A percentile compares a stretch with the other conserved stretches of the same genome.
Conservation (phyloP, 1,139 yeast genomes). For the Insectozyma bohioensis region DNA sequence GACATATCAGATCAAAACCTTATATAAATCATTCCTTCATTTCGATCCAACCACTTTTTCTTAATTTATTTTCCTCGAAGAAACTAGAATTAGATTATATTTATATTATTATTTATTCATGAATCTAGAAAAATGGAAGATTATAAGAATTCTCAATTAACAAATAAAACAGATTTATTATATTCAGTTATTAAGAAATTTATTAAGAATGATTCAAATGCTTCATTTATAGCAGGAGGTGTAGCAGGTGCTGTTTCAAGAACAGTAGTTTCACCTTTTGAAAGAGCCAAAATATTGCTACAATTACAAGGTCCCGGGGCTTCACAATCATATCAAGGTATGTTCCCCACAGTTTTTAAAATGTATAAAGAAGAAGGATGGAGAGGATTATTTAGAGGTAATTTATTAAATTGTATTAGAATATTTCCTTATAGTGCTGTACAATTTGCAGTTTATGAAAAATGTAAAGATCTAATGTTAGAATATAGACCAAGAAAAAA, state of each 20-base stretch:
- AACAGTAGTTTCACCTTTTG: slow-evolving; percentile 93
- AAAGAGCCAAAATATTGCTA: slow-evolving; percentile 85
- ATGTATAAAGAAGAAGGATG: slow-evolving; percentile 91
- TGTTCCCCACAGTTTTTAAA: slow-evolving; percentile 68
- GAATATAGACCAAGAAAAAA: slow-evolving; percentile 20
- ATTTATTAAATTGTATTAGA: slow-evolving; percentile 83
- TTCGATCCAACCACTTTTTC: no score
- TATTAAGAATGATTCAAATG: slow-evolving; percentile 48
- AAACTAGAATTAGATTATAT: no score
- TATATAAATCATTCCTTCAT: no score
- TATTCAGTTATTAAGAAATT: slow-evolving; percentile 22
- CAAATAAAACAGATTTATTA: no score
- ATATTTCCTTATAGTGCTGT: slow-evolving; percentile 95
- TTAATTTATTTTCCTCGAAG: no score
- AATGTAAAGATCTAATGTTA: slow-evolving; percentile 53
- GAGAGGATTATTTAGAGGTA: slow-evolving; percentile 86
- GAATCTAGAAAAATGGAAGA: slow-evolving; percentile 11
- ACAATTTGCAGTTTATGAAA: slow-evolving; percentile 84
- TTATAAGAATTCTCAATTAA: no score
- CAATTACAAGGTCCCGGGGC: slow-evolving; percentile 84
- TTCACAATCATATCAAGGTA: slow-evolving; percentile 65
- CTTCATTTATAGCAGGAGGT: slow-evolving; percentile 61
- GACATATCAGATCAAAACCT: no score
- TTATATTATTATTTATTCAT: no score
- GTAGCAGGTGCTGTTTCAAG: slow-evolving; percentile 91